phyloP scores from a whole-genome alignment of 345 rosid genomes.

The Eucalyptus microcorys region DNA sequence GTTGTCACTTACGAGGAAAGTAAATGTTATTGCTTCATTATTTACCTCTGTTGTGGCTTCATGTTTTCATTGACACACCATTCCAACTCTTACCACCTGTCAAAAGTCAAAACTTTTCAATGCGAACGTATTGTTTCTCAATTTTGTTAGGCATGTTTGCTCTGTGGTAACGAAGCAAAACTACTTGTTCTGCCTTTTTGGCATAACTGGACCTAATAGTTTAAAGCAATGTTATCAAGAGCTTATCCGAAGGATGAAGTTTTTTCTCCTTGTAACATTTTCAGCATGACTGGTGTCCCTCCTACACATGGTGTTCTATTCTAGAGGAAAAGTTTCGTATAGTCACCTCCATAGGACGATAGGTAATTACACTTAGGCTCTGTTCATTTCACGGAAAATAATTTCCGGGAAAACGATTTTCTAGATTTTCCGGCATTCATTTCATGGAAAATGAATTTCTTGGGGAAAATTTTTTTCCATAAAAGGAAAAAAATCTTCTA shows the following conservation, averaged over 20 bases:
- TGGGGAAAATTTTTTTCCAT: too few relatives aligned
- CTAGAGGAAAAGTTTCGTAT: background rate
- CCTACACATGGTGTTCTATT: background rate
- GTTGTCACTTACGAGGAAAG: background rate
- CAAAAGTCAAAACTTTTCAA: background rate
- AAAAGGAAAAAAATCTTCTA: too few relatives aligned
- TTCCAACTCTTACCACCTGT: background rate
- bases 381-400: too few relatives aligned
- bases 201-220: background rate
- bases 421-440: too few relatives aligned
- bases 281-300: background rate
- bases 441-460: too few relatives aligned
- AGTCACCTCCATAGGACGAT: background rate
- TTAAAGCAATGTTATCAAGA: background rate
- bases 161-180: background rate
- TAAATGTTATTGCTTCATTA: background rate
- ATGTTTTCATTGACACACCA: background rate
- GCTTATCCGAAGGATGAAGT: background rate
- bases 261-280: background rate
- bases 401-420: too few relatives aligned
- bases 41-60: background rate
- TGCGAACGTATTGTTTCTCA: background rate
- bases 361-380: background rate
- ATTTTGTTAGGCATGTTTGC: background rate
- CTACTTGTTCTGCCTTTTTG: background rate